Base-by-base conservation (phyloP, 2,329 filamentous ascomycete species). In the Colletotrichum sp. region DNA sequence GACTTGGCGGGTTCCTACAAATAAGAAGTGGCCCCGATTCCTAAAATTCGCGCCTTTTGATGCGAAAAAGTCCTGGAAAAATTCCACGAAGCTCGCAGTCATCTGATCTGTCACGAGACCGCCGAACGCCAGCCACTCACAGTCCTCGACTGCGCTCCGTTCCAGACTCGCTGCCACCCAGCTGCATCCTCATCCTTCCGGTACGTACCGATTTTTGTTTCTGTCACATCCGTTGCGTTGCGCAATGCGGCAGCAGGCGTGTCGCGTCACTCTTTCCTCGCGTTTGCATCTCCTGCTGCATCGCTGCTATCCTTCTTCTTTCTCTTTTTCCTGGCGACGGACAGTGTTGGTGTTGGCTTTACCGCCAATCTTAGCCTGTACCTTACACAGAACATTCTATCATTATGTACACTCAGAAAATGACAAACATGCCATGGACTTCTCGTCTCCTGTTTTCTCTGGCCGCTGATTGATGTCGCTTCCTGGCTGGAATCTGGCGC, bases 1-100 rank as follows among this genome's bases (percentile, higher is more conserved):
- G 62, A 76, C 71, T 71, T 75, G 75, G 68, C 72, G 60, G 82
- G 82, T 81, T 84, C 81, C 82, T 86, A 87, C 85, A 86, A 86
- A 86, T 86, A 86, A 84, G 82, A 85, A 83, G 82, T 81, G 80
- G 82, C 84, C 84, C 84, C 84, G 81, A 83, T 81, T 80, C 82
- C 81, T 81, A 79, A 83, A 82, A 81, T 83, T 84, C 81, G 84
- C 82, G 83, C 62, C 55, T 77, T 72, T 74, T 76, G 36, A 71
- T 76, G 66, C 72, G 55, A 36, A 67, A 76, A 76, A 76, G 75
- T 76, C 75, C 75, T 76, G 69, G 69, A 69, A 55, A 69, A 69
- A 55, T 69, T 68, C 72, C 72, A 75, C 76, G 77, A 75, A 76
- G 44, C 67, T 69, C 10, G 9, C 28, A 62, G 72, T 78, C 77